Evolutionary conservation across 2,329 filamentous ascomycete species (phyloP).

Genomic region (Nothophoma quercina): DNA sequence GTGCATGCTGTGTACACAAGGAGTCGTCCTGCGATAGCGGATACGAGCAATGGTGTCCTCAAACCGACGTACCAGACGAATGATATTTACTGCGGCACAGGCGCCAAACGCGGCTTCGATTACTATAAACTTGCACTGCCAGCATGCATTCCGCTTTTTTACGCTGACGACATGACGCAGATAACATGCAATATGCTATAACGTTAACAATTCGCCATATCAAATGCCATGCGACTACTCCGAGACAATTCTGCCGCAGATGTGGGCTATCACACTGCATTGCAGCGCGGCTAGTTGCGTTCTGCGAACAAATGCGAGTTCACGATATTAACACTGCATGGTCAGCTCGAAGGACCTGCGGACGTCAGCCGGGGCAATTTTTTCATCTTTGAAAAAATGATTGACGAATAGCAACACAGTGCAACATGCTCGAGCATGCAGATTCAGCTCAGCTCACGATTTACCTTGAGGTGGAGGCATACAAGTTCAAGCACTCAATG

Average conservation of each 20-base stretch:
- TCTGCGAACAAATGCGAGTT: neutral
- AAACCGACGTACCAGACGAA: neutral
- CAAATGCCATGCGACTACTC: neutral
- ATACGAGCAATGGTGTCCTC: neutral
- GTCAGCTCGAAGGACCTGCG: constrained; percentile 15
- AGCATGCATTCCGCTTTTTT: neutral
- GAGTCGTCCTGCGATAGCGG: neutral
- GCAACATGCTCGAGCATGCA: constrained; percentile 5
- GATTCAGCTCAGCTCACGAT: constrained; percentile 4
- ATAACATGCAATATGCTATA: neutral
- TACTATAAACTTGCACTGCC: too few relatives aligned
- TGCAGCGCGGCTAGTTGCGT: constrained; percentile 4
- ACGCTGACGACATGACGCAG: neutral
- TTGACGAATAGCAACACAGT: constrained; percentile 16
- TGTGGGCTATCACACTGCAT: constrained; percentile 27
- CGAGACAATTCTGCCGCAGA: constrained; percentile 16
- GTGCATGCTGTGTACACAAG: neutral
- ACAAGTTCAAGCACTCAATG: neutral
- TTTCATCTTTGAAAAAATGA: constrained; percentile 8
- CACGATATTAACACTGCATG: constrained; percentile 5
- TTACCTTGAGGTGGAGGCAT: constrained; percentile 1
- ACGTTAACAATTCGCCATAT: neutral
- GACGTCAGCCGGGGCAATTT: constrained; percentile 8
- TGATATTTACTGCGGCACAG: neutral
- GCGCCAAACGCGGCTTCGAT: constrained; percentile 6